Evolutionary conservation across 106 monocot species (phyloP), one percentile per base, ranked within the genome.

Genomic region (Ottelia alismoides): DNA sequence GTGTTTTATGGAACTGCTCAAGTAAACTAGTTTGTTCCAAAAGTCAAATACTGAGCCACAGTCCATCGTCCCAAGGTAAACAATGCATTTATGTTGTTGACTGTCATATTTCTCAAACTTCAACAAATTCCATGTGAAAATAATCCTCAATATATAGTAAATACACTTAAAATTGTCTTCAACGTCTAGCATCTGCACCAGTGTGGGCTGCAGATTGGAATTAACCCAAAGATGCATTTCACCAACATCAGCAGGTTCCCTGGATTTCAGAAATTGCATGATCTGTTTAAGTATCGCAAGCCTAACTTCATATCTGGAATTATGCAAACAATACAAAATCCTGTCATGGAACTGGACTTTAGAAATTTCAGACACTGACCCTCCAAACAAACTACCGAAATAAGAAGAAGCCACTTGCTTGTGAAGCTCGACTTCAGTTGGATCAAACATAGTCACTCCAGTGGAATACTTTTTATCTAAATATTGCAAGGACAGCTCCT

Each of bases 101-200:
- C 9, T 20, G 1, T 19, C 32, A 29, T 51, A 21, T 47, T 63
- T 54, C 30, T 70, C 56, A 54, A 68, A 62, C 52, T 79, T 71
- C 20, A 74, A 40, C 44, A 46, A 17, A 32, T 74, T 72, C 82
- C 98, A 98, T 22, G 65, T 66, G 48, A 82, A 98, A 54, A 98
- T 82, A 19, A 75, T 74, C 62, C 79, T 98, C 57, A 98, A 60
- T 24, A 79, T 67, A 51, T 98, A 98, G 53, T 80, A 83, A 52
- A 90, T 58, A 53, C 98, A 98, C 60, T 85, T 98, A 35, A 78
- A 77, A 61, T 83, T 76, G 44, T 75, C 74, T 68, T 98, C 98
- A 31, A 56, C 45, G 45, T 47, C 47, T 51, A 98, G 58, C 19
- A 45, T 47, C 18, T 75, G 27, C 58, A 85, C 77, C 43, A 88